These are phyloP conservation scores for Dictyostelium gargantuum DNA, from an alignment of 208 protist genomes.

Conservation along the genomic window DNA sequence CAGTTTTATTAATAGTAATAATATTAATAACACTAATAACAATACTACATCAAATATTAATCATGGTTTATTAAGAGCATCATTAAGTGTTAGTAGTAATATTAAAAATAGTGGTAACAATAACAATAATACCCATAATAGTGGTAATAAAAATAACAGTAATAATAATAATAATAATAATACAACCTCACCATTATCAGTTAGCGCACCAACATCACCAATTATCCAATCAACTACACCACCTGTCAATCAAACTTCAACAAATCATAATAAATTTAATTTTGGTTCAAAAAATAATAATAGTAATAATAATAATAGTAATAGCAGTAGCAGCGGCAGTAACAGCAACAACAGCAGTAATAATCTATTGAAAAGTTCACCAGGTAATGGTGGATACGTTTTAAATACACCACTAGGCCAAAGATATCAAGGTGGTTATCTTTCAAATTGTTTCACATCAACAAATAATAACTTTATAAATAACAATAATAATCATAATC, in stretches of 20 bases:
- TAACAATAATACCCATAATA: no score
- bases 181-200: not conserved
- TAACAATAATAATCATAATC: no score
- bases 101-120: no score
- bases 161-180: not conserved
- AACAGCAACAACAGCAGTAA: not conserved
- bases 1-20: not conserved
- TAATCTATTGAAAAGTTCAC: no score
- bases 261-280: no score
- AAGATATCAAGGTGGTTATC: not conserved
- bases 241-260: not conserved
- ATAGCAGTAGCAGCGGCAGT: no score
- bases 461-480: not conserved
- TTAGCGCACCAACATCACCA: not conserved
- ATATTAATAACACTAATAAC: not conserved
- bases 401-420: not conserved
- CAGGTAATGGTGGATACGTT: not conserved
- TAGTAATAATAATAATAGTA: no score
- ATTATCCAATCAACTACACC: not conserved
- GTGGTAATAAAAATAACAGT: no score
- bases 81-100: not conserved
- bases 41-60: not conserved
- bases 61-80: not conserved
- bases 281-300: no score
- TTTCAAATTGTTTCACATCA: not conserved